Evolutionary conservation across 2,329 filamentous ascomycete genomes (phyloP).

Genomic region (Stachybotrys chlorohalonatus): DNA sequence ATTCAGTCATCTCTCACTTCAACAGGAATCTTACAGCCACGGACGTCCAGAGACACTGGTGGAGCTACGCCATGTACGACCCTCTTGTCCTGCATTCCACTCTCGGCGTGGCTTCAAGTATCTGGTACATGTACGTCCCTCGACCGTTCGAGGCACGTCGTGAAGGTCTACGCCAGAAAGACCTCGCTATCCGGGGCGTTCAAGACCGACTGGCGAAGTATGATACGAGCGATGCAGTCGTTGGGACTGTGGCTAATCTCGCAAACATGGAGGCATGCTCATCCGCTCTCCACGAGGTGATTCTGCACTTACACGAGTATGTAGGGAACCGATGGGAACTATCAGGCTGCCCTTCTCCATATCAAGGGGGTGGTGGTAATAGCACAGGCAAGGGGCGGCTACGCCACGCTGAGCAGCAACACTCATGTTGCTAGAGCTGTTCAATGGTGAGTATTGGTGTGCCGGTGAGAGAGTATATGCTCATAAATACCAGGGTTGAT

Average conservation of each 20-base stretch:
- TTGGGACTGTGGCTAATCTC: conserved; percentile 7
- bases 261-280: conserved; percentile 7
- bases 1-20: conserved; percentile 7
- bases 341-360: conserved; percentile 4
- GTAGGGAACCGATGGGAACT: conserved; percentile 6
- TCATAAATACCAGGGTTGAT: conserved; percentile 3
- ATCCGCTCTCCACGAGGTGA: neutral
- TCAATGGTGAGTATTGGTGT: conserved; percentile 2
- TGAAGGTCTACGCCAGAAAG: conserved; percentile 6
- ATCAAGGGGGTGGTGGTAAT: conserved; percentile 5
- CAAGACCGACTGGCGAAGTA: conserved; percentile 2
- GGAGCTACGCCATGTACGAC: conserved; percentile 7
- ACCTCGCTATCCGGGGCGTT: conserved; percentile 3
- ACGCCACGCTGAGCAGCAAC: conserved; percentile 4
- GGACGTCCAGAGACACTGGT: conserved; percentile 8
- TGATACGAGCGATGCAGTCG: conserved; percentile 2
- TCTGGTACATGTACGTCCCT: conserved; percentile 4
- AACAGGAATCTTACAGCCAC: conserved; percentile 5
- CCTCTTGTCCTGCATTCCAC: conserved; percentile 9
- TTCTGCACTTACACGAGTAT: neutral
- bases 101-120: conserved; percentile 5
- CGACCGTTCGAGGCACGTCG: neutral
- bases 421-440: conserved; percentile 6
- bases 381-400: conserved; percentile 3
- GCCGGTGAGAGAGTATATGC: neutral